Evolutionary conservation across 2,329 filamentous ascomycete species (phyloP), one percentile per base, ranked within the genome.

Genomic region (Sporothrix pallida): DNA sequence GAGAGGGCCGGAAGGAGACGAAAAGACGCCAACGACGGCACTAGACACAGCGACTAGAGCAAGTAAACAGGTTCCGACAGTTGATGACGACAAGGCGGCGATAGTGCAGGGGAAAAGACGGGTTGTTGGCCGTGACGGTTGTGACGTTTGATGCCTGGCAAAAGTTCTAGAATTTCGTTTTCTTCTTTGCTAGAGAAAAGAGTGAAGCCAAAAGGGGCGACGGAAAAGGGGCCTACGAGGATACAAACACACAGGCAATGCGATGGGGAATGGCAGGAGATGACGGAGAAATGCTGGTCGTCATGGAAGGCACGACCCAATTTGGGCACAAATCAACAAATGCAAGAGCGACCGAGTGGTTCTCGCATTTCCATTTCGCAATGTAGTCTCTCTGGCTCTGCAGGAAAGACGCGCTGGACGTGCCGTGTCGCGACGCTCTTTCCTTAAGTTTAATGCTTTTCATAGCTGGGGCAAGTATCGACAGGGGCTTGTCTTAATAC

Each of bases 271-370:
- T 68, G 46, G 44, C 46, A 50, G 23, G 65, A 54, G 31, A 37
- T 37, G 31, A 37, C 31, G 31, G 31, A 37, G 50, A 58, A 13
- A 42, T 70, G 65, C 46, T 52, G 46, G 44, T 37, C 48, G 48
- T 17, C 52, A 52, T 37, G 65, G 44, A 58, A 68, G 20, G 65
- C 23, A 68, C 31, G 50, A 23, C 50, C 26, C 48, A 42, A 42
- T 23, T 15, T 70, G 50, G 48, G 26, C 23, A 50, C 44, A 37
- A 65, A 68, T 68, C 44, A 68, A 68, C 63, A 67, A n/a, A n/a
- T 20, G 23, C 65, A 69, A 26, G 44, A 17, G 13, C 63, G 7
- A 6, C 31, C 7, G 31, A 7, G 4, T 37, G 20, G 31, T 37
- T 37, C 10, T 58, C 20, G 31, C 26, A 60, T 60, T 60, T 23